Percentiles rank a stretch among this genome's conserved stretches.
phyloP scores from a whole-genome alignment of 164 flowering plant genomes.

The Malania oleifera region DNA sequence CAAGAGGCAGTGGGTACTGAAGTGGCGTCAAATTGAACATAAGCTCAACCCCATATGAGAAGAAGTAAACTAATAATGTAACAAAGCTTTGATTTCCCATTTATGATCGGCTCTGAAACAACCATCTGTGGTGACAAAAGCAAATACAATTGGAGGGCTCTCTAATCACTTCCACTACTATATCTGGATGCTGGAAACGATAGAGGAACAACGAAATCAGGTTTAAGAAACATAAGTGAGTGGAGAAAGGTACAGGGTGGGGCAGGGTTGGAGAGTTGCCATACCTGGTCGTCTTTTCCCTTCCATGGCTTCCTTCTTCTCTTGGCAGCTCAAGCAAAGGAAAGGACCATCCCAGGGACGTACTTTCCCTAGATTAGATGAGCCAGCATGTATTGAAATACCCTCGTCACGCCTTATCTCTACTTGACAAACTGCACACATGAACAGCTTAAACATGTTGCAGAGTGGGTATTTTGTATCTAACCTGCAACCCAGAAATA shows the following conservation, averaged over 20 bases:
- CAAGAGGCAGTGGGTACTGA: slow-evolving; percentile 6
- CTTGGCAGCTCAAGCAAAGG: slow-evolving; percentile 82
- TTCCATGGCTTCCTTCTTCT: slow-evolving; percentile 98
- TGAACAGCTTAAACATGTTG: slow-evolving; percentile 91
- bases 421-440: slow-evolving; percentile 90
- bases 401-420: slow-evolving; percentile 94
- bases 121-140: slow-evolving; percentile 28
- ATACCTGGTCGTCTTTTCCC: slow-evolving; percentile 73
- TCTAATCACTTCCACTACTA: slow-evolving; percentile 65
- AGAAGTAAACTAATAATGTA: slow-evolving; percentile 2
- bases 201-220: not conserved
- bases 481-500: slow-evolving; percentile 51
- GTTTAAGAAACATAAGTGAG: not conserved
- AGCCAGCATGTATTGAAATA: slow-evolving; percentile 73
- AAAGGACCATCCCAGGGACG: slow-evolving; percentile 99
- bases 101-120: slow-evolving; percentile 22
- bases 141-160: slow-evolving; percentile 11
- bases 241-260: not conserved
- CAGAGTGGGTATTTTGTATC: slow-evolving; percentile 89
- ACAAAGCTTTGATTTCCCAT: slow-evolving; percentile 14
- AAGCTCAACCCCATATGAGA: slow-evolving; percentile 7
- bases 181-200: slow-evolving; percentile 38
- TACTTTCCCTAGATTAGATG: slow-evolving; percentile 45
- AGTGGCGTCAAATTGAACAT: slow-evolving; percentile 15
- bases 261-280: slow-evolving; percentile 1